These are phyloP conservation scores for Citrus trifoliata DNA, from an alignment of 345 rosid species.

Conservation along the genomic window DNA sequence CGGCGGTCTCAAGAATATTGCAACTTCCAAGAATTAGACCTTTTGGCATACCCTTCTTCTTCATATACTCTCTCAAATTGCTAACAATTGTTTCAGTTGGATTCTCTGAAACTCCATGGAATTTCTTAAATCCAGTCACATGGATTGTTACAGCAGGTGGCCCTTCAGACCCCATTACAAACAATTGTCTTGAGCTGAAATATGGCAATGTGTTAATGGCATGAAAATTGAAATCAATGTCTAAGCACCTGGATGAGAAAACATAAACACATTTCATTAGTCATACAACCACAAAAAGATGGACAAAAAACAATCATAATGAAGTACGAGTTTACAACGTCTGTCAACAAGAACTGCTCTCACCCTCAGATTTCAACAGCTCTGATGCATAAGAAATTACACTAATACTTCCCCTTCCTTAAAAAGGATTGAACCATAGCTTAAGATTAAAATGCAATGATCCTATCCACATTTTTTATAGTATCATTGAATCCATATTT, in stretches of 20 bases:
- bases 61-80: slow-evolving; percentile 64
- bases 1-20: slow-evolving; percentile 85
- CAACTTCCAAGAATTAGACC: slow-evolving; percentile 76
- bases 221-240: slow-evolving; percentile 10
- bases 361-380: background rate
- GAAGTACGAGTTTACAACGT: background rate
- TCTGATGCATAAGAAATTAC: background rate
- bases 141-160: slow-evolving; percentile 72
- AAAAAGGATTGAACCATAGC: background rate
- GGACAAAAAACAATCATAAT: background rate
- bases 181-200: slow-evolving; percentile 5
- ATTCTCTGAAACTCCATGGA: slow-evolving; percentile 97
- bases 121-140: slow-evolving; percentile 93
- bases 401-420: background rate
- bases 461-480: background rate
- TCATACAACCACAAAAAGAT: background rate
- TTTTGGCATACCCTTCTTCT: slow-evolving; percentile 66
- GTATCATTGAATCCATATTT: background rate
- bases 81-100: slow-evolving; percentile 80
- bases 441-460: background rate
- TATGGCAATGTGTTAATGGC: slow-evolving; percentile 6
- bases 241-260: slow-evolving; percentile 20
- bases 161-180: slow-evolving; percentile 93
- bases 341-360: background rate
- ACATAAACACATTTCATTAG: slow-evolving; percentile 15